Evolutionary conservation across 495 filamentous ascomycete species (phyloP).

Genomic region (Hypoxylon rickii): DNA sequence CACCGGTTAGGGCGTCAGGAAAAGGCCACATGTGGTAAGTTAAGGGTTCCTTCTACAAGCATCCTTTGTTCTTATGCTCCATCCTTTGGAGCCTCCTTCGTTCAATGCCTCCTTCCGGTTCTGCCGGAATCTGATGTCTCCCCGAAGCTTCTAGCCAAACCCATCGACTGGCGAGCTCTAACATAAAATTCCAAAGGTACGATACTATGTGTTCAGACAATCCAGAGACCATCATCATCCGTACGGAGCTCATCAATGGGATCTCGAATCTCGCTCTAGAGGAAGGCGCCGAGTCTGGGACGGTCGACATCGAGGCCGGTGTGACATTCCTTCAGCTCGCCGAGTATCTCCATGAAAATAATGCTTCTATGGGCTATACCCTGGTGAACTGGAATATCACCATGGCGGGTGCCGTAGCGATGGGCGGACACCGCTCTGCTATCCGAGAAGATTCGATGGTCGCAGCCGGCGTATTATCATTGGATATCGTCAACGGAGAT

Average conservation of each 20-base stretch:
- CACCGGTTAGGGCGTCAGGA: slow-evolving; percentile 49
- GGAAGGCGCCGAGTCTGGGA: slow-evolving; percentile 39
- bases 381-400: slow-evolving; percentile 59
- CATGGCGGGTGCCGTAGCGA: slow-evolving; percentile 53
- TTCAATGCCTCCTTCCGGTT: too few relatives aligned
- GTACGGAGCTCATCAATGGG: slow-evolving; percentile 48
- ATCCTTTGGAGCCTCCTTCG: neutral
- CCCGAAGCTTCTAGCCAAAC: neutral
- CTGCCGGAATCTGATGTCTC: neutral
- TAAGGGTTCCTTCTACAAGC: neutral
- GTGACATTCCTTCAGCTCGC: slow-evolving; percentile 58
- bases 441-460: slow-evolving; percentile 56
- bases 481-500: slow-evolving; percentile 53
- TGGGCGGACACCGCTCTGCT: slow-evolving; percentile 54
- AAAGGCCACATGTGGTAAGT: slow-evolving; percentile 55
- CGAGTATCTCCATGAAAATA: slow-evolving; percentile 49
- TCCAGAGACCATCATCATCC: slow-evolving; percentile 48
- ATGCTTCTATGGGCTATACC: slow-evolving; percentile 53
- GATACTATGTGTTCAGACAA: slow-evolving; percentile 55
- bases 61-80: neutral
- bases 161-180: neutral
- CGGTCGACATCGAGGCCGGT: slow-evolving; percentile 53
- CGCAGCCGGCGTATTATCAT: slow-evolving; percentile 51
- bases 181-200: slow-evolving; percentile 37
- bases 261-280: slow-evolving; percentile 48